Conservation (phyloP, 1,284 basidiomycete species). For the Jaminaea rosea region DNA sequence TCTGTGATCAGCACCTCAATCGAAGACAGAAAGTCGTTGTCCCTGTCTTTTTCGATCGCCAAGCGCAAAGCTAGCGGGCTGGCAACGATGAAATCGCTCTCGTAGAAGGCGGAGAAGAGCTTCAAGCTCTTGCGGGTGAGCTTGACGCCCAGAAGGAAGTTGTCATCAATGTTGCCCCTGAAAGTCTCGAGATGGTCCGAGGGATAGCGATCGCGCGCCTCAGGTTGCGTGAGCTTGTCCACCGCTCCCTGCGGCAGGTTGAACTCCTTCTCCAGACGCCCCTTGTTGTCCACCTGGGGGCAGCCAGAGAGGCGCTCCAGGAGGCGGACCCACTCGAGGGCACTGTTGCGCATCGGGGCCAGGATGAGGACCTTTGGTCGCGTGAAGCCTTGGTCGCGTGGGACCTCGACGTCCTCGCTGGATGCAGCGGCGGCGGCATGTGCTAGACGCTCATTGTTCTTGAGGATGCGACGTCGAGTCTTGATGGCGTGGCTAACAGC, state of each 20-base stretch:
- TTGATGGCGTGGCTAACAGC: constrained; percentile 51
- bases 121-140: constrained; percentile 80
- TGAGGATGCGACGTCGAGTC: constrained; percentile 82
- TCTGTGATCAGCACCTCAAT: constrained; percentile 90
- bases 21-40: constrained; percentile 79
- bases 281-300: constrained; percentile 54
- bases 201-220: constrained; percentile 62
- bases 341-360: constrained; percentile 82
- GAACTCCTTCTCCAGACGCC: constrained; percentile 75
- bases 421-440: constrained; percentile 16
- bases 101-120: constrained; percentile 79
- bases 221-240: constrained; percentile 64
- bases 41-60: constrained; percentile 87
- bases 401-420: constrained; percentile 11
- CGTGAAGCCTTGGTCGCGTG: constrained; percentile 88
- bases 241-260: constrained; percentile 65
- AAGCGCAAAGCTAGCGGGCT: constrained; percentile 85
- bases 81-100: constrained; percentile 81
- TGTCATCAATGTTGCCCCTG: constrained; percentile 94
- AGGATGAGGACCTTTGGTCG: constrained; percentile 87
- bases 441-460: constrained; percentile 80
- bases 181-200: constrained; percentile 86
- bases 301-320: constrained; percentile 26
- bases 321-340: constrained; percentile 59
- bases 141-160: constrained; percentile 84